These are phyloP conservation scores for Rhododendron simsii DNA, from an alignment of 148 eudicot genomes.

Conservation along the genomic window DNA sequence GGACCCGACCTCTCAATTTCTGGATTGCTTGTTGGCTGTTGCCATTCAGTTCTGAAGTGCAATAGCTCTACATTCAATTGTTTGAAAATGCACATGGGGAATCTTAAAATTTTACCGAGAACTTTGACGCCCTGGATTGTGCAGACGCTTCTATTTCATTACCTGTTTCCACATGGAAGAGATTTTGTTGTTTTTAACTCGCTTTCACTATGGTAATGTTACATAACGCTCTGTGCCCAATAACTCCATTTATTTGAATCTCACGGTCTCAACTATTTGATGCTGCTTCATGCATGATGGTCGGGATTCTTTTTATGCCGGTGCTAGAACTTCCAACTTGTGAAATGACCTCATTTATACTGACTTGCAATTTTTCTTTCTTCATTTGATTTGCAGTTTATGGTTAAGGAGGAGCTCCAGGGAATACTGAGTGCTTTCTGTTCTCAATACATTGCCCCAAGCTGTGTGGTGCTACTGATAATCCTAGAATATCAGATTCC, in stretches of 20 bases:
- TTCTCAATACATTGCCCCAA: not conserved
- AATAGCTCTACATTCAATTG: not conserved
- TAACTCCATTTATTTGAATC: not conserved
- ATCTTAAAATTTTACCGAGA: not conserved
- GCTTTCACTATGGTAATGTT: not conserved
- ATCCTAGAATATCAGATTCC: not conserved
- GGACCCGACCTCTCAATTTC: not conserved
- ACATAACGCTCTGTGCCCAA: no score
- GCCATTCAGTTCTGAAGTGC: not conserved
- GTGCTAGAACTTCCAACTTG: not conserved
- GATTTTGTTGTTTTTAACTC: not conserved
- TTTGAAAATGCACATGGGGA: not conserved
- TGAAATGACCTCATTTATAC: not conserved
- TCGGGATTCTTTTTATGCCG: not conserved
- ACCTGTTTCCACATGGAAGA: not conserved
- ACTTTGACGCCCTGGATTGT: not conserved
- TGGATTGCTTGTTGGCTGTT: not conserved
- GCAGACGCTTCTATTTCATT: not conserved
- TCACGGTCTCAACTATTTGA: not conserved
- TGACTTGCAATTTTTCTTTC: not conserved
- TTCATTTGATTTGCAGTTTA: slow-evolving; percentile 7
- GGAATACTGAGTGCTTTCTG: not conserved
- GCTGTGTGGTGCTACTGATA: not conserved
- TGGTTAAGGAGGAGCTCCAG: slow-evolving; percentile 1
- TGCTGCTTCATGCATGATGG: not conserved